Evolutionary conservation across 75 land plant genomes (phyloP), one percentile per base, ranked within the genome.

Genomic region (Selaginella moellendorffii): DNA sequence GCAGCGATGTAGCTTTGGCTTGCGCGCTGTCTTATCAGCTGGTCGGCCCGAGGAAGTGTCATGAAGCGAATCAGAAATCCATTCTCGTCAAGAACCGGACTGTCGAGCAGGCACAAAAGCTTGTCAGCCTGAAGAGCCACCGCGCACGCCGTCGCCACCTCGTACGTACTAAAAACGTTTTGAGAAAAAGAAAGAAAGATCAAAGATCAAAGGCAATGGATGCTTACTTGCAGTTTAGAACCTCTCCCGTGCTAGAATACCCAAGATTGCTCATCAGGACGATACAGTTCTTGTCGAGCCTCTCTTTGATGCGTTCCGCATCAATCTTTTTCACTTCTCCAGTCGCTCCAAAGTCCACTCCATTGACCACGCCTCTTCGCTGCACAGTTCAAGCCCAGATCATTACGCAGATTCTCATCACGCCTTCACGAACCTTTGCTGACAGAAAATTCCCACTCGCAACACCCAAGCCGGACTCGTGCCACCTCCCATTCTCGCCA

Each of bases 141-240:
- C 12, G 98, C 98, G 82, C 98, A 93, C 24, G 98, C 98, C 26
- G 98, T 93, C 28, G 98, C 96, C 42, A 93, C 98, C 74, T 93
- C 98, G 77, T 88, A 93, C 24, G 96, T 85, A 81, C 98, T 93
- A 79, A 65, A 26, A 14, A 61, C 26, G 1, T 5, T 36, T 36
- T 36, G n/a, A n/a, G n/a, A n/a, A n/a, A n/a, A n/a, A n/a, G n/a
- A n/a, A 22, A 65, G 2, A 65, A 51, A 29, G 61, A 46, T 1
- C n/a, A 65, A 14, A 21, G 21, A 36, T 17, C 20, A 29, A 36
- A 63, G 42, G 64, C 2, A 53, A 59, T 62, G 73, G 62, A 12
- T 54, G 67, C 95, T 68, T 85, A 93, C 98, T 93, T 93, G 96
- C 98, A 93, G 67, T 93, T 93, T 59, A 93, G 54, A 60, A 93